Conservation (phyloP, 345 rosid species). For the Brassica rapa region DNA sequence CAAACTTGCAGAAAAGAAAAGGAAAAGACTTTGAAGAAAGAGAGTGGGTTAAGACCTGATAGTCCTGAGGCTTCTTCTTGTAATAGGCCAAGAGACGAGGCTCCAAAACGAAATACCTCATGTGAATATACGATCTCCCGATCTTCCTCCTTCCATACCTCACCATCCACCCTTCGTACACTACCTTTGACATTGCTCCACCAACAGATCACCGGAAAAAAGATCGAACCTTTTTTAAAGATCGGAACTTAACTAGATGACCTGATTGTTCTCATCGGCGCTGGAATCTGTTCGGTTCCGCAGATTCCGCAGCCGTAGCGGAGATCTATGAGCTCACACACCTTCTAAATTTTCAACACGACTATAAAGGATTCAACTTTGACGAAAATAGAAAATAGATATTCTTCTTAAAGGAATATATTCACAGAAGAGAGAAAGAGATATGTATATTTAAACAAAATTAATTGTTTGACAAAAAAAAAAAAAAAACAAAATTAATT, state of each 20-base stretch:
- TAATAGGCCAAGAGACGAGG: slow-evolving; percentile 78
- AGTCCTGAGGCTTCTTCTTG: slow-evolving; percentile 94
- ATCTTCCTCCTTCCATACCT: slow-evolving; percentile 97
- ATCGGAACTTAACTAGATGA: slow-evolving; percentile 21
- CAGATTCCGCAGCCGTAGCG: slow-evolving; percentile 1
- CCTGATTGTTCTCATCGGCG: slow-evolving; percentile 30
- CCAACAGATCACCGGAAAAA: slow-evolving; percentile 9
- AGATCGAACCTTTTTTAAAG: slow-evolving; percentile 8
- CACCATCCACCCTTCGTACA: slow-evolving; percentile 99
- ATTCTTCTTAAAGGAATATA: not conserved
- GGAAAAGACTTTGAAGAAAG: not conserved
- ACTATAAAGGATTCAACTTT: slow-evolving; percentile 27
- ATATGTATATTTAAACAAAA: not conserved
- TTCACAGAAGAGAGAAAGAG: not conserved
- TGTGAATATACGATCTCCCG: slow-evolving; percentile 93
- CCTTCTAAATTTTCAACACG: not conserved
- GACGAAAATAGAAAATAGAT: slow-evolving; percentile 15
- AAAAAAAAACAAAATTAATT: not conserved
- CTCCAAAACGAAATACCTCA: slow-evolving; percentile 94
- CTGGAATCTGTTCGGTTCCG: slow-evolving; percentile 23
- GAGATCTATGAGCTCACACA: slow-evolving; percentile 28
- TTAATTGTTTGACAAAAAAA: too few relatives aligned
- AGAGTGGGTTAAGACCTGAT: slow-evolving; percentile 58
- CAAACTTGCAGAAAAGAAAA: not conserved
- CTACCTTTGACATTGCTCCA: slow-evolving; percentile 67